Conservation (phyloP, 352 stramenopile genomes). For the Pythium dissimile region DNA sequence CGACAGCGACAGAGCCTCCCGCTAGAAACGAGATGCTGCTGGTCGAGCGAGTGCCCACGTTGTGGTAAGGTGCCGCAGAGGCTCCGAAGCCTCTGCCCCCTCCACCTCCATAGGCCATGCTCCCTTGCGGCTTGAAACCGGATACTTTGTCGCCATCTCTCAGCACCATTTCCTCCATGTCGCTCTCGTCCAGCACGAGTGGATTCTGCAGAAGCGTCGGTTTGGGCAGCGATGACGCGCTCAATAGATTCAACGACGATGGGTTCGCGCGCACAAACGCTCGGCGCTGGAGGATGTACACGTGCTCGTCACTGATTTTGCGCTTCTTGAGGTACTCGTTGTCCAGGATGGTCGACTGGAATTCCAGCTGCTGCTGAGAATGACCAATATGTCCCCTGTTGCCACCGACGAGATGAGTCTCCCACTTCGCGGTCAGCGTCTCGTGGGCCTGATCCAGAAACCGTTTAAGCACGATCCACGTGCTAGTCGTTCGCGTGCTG, state of each 20-base stretch:
- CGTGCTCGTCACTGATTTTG: slow-evolving; percentile 69
- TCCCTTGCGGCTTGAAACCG: slow-evolving; percentile 22
- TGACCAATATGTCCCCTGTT: too few relatives aligned
- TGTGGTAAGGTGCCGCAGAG: too few relatives aligned
- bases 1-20: background rate
- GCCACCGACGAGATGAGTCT: too few relatives aligned
- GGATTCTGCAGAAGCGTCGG: slow-evolving; percentile 57
- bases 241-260: slow-evolving; percentile 15
- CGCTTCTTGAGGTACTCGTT: slow-evolving; percentile 54
- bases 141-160: slow-evolving; percentile 33
- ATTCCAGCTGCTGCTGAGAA: slow-evolving; percentile 9
- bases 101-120: too few relatives aligned
- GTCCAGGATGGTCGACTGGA: slow-evolving; percentile 15
- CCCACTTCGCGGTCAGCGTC: too few relatives aligned
- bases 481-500: background rate
- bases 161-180: slow-evolving; percentile 46
- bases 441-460: background rate
- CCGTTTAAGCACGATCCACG: background rate
- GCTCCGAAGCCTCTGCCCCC: too few relatives aligned
- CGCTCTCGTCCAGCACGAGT: slow-evolving; percentile 33
- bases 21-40: slow-evolving; percentile 1
- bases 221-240: slow-evolving; percentile 34
- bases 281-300: slow-evolving; percentile 64
- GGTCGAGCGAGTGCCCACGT: too few relatives aligned
- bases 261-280: slow-evolving; percentile 26